A percentile compares a stretch with the other conserved stretches of the same genome.
Evolutionary conservation across 2,329 filamentous ascomycete genomes (phyloP).

Genomic region (Capronia americana): DNA sequence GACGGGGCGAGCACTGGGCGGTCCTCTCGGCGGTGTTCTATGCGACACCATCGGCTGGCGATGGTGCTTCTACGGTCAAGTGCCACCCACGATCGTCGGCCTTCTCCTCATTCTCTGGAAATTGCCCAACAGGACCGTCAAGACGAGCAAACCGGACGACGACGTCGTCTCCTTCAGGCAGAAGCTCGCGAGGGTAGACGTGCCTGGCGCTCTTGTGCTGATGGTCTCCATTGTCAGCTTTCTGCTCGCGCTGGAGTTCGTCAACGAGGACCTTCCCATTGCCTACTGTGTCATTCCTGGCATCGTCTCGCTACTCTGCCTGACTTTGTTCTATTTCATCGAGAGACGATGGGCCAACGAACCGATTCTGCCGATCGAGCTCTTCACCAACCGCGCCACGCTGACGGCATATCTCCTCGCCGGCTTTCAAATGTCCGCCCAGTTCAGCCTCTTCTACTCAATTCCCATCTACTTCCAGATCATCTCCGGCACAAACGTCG

Average conservation of each 20-base stretch:
- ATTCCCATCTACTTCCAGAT: constrained; percentile 73
- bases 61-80: constrained; percentile 66
- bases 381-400: constrained; percentile 57
- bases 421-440: constrained; percentile 62
- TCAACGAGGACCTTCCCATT: constrained; percentile 27
- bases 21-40: constrained; percentile 65
- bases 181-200: constrained; percentile 63
- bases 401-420: constrained; percentile 61
- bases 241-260: constrained; percentile 58
- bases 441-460: constrained; percentile 58
- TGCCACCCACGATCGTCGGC: constrained; percentile 61
- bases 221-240: constrained; percentile 52
- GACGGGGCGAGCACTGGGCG: constrained; percentile 58
- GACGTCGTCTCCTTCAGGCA: constrained; percentile 6
- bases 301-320: constrained; percentile 8
- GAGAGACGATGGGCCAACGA: constrained; percentile 45
- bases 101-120: constrained; percentile 54
- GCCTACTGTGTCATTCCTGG: constrained; percentile 7
- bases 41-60: constrained; percentile 70
- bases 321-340: constrained; percentile 42
- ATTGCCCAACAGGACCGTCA: constrained; percentile 45
- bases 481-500: constrained; percentile 63
- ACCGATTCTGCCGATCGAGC: constrained; percentile 47
- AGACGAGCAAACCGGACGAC: constrained; percentile 9
- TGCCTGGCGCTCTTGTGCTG: constrained; percentile 60